A percentile compares a stretch with the other conserved stretches of the same genome.
Conservation (phyloP, 805 yeast species). For the Priceomyces melissophilus region DNA sequence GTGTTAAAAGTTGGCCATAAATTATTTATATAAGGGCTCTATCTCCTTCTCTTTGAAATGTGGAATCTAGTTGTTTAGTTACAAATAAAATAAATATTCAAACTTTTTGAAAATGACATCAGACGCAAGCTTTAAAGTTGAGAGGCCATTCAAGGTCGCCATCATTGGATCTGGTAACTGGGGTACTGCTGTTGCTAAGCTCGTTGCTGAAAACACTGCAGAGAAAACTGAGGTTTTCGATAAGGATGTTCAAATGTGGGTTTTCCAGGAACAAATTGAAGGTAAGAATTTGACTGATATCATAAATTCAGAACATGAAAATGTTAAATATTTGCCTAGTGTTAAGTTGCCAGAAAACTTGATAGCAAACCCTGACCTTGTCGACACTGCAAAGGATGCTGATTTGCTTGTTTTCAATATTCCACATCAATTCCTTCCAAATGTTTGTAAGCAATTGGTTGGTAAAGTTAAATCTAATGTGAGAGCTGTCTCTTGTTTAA, state of each 20-base stretch:
- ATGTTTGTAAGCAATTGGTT: constrained; percentile 35
- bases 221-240: constrained; percentile 37
- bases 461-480: constrained; percentile 36
- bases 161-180: constrained; percentile 47
- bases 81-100: too few relatives aligned
- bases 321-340: constrained; percentile 43
- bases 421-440: constrained; percentile 44
- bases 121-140: constrained; percentile 28
- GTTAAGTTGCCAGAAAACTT: constrained; percentile 40
- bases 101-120: constrained; percentile 10
- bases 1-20: too few relatives aligned
- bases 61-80: too few relatives aligned
- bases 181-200: constrained; percentile 48
- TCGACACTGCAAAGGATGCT: constrained; percentile 36
- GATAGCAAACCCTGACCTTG: constrained; percentile 38
- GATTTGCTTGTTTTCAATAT: constrained; percentile 44
- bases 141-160: constrained; percentile 32
- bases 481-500: constrained; percentile 44
- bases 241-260: constrained; percentile 44
- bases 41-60: too few relatives aligned
- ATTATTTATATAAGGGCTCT: too few relatives aligned
- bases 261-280: constrained; percentile 38
- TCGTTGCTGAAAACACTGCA: constrained; percentile 41
- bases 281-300: constrained; percentile 42
- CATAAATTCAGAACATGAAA: constrained; percentile 41